These are phyloP conservation scores for Oryza brachyantha DNA, from an alignment of 176 grass and related monocot genomes.

Conservation along the genomic window DNA sequence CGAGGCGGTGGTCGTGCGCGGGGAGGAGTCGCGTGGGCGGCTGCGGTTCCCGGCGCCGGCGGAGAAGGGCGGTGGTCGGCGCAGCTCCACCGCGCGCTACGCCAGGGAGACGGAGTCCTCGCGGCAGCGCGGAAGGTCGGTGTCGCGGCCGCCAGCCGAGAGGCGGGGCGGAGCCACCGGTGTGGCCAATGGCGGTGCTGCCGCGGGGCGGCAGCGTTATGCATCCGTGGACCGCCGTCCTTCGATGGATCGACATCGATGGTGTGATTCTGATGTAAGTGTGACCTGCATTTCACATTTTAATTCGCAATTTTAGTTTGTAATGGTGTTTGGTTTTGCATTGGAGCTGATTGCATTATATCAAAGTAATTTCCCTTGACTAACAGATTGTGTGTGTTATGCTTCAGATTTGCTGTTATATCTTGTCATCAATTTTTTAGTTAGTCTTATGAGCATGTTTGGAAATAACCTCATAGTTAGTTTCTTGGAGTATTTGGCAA, in stretches of 20 bases:
- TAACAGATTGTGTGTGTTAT: not conserved
- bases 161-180: not conserved
- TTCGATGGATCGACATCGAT: constrained; percentile 29
- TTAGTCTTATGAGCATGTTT: not conserved
- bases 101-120: constrained; percentile 73
- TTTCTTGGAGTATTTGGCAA: not conserved
- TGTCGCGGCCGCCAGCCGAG: constrained; percentile 61
- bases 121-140: constrained; percentile 60
- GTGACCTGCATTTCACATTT: not conserved
- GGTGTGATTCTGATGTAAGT: constrained; percentile 67
- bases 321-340: not conserved
- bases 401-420: no score
- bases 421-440: no score
- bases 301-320: not conserved
- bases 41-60: constrained; percentile 30
- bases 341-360: not conserved
- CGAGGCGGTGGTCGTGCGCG: not conserved
- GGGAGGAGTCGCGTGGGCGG: constrained; percentile 34
- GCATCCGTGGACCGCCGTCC: constrained; percentile 47
- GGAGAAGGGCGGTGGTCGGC: constrained; percentile 5
- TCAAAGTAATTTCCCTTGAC: not conserved
- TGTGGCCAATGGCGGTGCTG: not conserved
- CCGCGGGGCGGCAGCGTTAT: constrained; percentile 37
- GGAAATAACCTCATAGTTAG: not conserved
- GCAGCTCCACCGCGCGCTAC: constrained; percentile 58